Percentiles rank a stretch among this genome's conserved stretches.
phyloP scores from a whole-genome alignment of 73 alveolate genomes.

The Effrenium voratum region DNA sequence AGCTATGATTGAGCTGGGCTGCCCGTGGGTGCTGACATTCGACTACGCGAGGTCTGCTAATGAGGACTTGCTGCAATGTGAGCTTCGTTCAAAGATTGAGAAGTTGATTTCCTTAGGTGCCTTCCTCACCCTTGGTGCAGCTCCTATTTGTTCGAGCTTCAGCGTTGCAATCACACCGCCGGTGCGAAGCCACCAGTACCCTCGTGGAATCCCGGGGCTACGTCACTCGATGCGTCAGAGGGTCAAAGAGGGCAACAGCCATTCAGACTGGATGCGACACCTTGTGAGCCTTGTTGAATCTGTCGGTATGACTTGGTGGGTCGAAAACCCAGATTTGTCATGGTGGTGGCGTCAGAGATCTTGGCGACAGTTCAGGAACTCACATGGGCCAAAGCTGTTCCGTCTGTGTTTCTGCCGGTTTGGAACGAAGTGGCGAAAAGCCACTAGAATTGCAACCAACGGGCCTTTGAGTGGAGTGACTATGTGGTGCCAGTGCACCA shows the following conservation, averaged over 20 bases:
- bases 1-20: neutral
- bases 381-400: neutral
- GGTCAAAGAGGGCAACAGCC: neutral
- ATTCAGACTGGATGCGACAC: neutral
- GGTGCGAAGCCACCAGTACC: neutral
- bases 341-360: neutral
- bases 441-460: neutral
- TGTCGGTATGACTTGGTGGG: neutral
- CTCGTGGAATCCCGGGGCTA: neutral
- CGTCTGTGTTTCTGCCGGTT: slow-evolving; percentile 23
- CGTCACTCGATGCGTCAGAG: neutral
- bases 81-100: neutral
- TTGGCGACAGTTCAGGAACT: neutral
- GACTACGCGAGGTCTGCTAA: neutral
- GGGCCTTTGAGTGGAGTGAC: neutral
- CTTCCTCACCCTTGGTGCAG: neutral
- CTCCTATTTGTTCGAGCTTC: slow-evolving; percentile 4
- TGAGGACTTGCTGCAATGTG: neutral
- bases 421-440: neutral
- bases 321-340: neutral
- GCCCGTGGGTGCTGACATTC: slow-evolving; percentile 27
- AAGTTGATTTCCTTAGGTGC: neutral
- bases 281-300: neutral
- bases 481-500: neutral
- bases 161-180: neutral